Evolutionary conservation across 1,284 basidiomycete genomes (phyloP).

Genomic region (Lentinus polychrous): DNA sequence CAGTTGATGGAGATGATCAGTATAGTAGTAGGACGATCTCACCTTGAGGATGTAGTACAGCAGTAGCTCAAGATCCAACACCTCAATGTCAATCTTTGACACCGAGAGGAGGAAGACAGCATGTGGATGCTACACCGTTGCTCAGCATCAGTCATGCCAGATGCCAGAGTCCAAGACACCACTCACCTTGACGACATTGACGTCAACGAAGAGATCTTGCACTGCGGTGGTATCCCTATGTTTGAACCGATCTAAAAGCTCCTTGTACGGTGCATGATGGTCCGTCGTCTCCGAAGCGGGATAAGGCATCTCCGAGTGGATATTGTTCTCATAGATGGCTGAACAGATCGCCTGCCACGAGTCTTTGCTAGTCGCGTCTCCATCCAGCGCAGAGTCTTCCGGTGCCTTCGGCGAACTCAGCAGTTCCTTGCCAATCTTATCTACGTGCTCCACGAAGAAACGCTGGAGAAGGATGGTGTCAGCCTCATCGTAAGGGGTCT

Average conservation of each 20-base stretch:
- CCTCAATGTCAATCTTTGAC: conserved; percentile 72
- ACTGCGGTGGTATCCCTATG: conserved; percentile 60
- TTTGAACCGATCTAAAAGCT: conserved; percentile 65
- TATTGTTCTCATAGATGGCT: conserved; percentile 70
- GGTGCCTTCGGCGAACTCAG: conserved; percentile 64
- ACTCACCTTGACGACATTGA: conserved; percentile 40
- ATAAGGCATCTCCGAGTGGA: conserved; percentile 59
- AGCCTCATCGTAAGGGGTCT: conserved; percentile 71
- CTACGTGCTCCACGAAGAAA: conserved; percentile 76
- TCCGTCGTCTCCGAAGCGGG: conserved; percentile 42
- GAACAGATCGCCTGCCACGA: conserved; percentile 74
- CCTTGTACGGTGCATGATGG: conserved; percentile 55
- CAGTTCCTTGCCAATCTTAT: conserved; percentile 80
- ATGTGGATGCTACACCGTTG: conserved; percentile 35
- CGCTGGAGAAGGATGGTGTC: conserved; percentile 78
- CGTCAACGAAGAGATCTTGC: conserved; percentile 63
- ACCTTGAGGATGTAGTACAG: conserved; percentile 82
- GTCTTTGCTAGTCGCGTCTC: conserved; percentile 57
- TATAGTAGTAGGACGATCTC: conserved; percentile 12
- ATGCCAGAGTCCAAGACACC: background rate
- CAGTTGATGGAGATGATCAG: no score
- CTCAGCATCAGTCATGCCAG: background rate
- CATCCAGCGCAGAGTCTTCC: conserved; percentile 39
- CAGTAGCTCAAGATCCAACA: conserved; percentile 80
- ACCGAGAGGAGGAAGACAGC: conserved; percentile 58